Evolutionary conservation across 768 basidiomycete genomes (phyloP), one percentile per base, ranked within the genome.

Genomic region (Pleurotus pulmonarius): DNA sequence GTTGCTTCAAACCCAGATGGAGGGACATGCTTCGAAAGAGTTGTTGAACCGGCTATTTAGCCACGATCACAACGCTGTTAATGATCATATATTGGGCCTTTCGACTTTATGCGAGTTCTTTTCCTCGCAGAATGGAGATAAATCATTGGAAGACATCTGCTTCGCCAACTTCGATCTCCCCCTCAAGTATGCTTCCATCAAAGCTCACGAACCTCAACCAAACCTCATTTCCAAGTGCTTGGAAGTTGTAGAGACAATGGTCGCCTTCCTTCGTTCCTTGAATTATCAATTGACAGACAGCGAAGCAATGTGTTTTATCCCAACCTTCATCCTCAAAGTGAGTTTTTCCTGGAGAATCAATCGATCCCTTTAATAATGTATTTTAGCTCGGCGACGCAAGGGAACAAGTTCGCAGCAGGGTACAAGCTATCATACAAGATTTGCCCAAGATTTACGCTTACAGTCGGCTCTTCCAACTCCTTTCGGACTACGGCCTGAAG

Each of bases 11-110:
- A 83, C 79, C 60, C 97, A 99, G 70, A 98, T 98, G 94, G 94
- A 95, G 61, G 80, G 86, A 7, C 82, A 89, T 64, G 78, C 83
- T 5, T 88, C 89, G 3, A 85, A 87, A 59, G 89, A 94, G 2
- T 72, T 98, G 2, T 69, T 90, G 11, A 70, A 82, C 4, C 83
- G 83, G 25, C 76, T 99, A 25, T 99, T 98, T 75, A 98, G 96
- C 65, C 91, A 90, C 58, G 97, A 97, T 63, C 97, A 98, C 69
- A 92, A 89, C 61, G 92, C 94, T 5, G 88, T 98, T 60, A 95
- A 93, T 63, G 97, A 98, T 67, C 87, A 90, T 64, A 80, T 96
- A 53, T 75, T 77, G n/a, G 96, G 90, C 5, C 70, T 98, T 52
- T 75, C 81, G 5, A 78, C 74, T 48, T 77, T 98, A 18, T 80